Percentiles rank a stretch among this genome's conserved stretches.
These are phyloP conservation scores for Chaetomidium leptoderma DNA, from an alignment of 495 filamentous ascomycete species.

Conservation along the genomic window DNA sequence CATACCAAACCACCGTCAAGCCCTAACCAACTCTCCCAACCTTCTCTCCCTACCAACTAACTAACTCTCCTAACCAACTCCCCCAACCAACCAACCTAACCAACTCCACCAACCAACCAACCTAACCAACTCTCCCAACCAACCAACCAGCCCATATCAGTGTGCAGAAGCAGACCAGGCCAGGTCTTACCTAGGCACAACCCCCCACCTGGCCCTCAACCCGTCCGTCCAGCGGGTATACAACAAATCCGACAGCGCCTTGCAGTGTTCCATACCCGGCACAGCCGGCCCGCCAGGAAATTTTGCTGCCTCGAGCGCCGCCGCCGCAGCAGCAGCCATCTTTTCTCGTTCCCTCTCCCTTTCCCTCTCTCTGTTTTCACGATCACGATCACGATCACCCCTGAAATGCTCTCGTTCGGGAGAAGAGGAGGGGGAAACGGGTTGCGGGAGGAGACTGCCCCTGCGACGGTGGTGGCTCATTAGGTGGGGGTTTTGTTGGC, in stretches of 20 bases:
- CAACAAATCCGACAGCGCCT: slow-evolving; percentile 81
- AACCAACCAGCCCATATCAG: too few relatives aligned
- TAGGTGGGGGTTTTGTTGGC: slow-evolving; percentile 80
- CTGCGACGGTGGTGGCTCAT: slow-evolving; percentile 71
- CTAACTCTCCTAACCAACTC: not conserved
- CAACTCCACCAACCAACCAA: too few relatives aligned
- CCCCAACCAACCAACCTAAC: too few relatives aligned
- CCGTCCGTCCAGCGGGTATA: slow-evolving; percentile 88
- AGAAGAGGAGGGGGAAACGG: not conserved
- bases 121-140: too few relatives aligned
- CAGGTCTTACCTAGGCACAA: slow-evolving; percentile 17
- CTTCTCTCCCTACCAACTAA: too few relatives aligned
- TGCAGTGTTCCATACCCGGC: slow-evolving; percentile 85
- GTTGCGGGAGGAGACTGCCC: slow-evolving; percentile 42
- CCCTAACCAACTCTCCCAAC: too few relatives aligned
- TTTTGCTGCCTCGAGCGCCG: slow-evolving; percentile 42
- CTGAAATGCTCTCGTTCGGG: too few relatives aligned
- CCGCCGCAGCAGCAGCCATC: too few relatives aligned
- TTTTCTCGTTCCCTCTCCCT: slow-evolving; percentile 41
- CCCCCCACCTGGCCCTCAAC: slow-evolving; percentile 70
- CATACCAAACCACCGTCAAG: too few relatives aligned
- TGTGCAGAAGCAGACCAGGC: slow-evolving; percentile 10
- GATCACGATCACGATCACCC: not conserved
- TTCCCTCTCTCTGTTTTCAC: slow-evolving; percentile 7
- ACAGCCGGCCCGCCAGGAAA: slow-evolving; percentile 48